phyloP scores from a whole-genome alignment of 2,329 filamentous ascomycete genomes.

The Amesomyces nigricolor region DNA sequence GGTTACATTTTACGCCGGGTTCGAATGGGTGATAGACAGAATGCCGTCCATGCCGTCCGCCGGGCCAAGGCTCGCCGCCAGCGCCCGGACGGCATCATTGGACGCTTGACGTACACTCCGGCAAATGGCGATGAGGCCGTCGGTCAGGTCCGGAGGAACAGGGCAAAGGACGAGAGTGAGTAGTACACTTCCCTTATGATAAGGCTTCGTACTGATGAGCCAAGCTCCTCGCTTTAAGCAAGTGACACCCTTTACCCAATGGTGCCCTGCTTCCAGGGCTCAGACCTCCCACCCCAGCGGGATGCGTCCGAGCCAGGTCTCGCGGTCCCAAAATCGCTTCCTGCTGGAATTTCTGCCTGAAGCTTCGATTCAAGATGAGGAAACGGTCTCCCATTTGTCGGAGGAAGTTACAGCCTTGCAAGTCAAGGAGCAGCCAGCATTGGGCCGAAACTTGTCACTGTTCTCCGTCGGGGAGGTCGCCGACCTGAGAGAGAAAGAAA shows the following conservation, averaged over 20 bases:
- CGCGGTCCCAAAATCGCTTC: conserved; percentile 42
- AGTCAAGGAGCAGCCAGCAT: conserved; percentile 6
- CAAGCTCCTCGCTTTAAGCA: conserved; percentile 28
- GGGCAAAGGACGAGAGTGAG: conserved; percentile 28
- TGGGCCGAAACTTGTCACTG: conserved; percentile 29
- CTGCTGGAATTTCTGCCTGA: conserved; percentile 48
- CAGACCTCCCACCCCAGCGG: conserved; percentile 1
- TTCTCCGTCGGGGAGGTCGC: conserved; percentile 53
- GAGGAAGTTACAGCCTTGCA: conserved; percentile 32
- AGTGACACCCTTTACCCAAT: conserved; percentile 26
- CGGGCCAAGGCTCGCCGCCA: conserved; percentile 13
- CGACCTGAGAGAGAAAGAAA: conserved; percentile 32
- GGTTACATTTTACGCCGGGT: conserved; percentile 8
- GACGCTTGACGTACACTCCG: conserved; percentile 25
- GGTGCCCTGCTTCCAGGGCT: conserved; percentile 25
- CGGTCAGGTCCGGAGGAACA: conserved; percentile 35
- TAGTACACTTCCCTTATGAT: not conserved
- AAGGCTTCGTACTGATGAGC: conserved; percentile 7
- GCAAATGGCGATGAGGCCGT: conserved; percentile 12
- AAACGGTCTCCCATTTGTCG: conserved; percentile 31
- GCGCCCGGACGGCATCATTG: conserved; percentile 20
- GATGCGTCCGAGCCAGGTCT: conserved; percentile 24
- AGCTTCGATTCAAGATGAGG: conserved; percentile 38
- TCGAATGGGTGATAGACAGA: conserved; percentile 24
- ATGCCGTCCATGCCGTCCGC: conserved; percentile 6